These are phyloP conservation scores for Aspergillus uvarum DNA, from an alignment of 2,329 filamentous ascomycete genomes.

Conservation along the genomic window DNA sequence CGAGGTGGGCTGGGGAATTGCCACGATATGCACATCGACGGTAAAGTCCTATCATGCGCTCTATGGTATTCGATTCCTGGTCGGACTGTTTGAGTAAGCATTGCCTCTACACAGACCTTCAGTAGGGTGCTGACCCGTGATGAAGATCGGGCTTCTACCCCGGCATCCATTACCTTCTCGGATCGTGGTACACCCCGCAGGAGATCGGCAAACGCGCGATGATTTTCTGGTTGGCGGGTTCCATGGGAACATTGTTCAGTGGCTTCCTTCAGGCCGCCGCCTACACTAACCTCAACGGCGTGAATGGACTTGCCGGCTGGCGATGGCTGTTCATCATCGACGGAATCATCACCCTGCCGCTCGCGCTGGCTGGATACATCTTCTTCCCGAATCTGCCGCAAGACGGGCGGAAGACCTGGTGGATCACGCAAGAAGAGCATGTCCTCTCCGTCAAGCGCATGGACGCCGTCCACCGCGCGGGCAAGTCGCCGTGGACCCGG, in stretches of 20 bases:
- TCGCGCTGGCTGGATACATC: constrained; percentile 24
- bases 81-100: constrained; percentile 30
- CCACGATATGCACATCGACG: constrained; percentile 22
- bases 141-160: constrained; percentile 24
- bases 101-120: too few relatives aligned
- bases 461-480: constrained; percentile 38
- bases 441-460: constrained; percentile 30
- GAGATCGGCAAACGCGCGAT: constrained; percentile 27
- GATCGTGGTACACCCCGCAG: constrained; percentile 27
- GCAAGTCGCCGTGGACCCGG: constrained; percentile 37
- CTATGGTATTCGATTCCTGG: constrained; percentile 27
- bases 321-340: constrained; percentile 32
- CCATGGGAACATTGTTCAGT: constrained; percentile 23
- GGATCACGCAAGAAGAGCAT: constrained; percentile 26
- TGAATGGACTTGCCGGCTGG: constrained; percentile 26
- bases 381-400: constrained; percentile 26
- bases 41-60: constrained; percentile 26
- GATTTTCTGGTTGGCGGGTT: constrained; percentile 25
- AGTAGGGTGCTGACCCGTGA: not conserved
- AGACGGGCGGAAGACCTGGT: constrained; percentile 24
- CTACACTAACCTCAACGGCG: constrained; percentile 26
- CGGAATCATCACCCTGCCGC: constrained; percentile 26
- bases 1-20: constrained; percentile 34
- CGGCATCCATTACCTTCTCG: constrained; percentile 27
- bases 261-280: constrained; percentile 25